Evolutionary conservation across 2,329 filamentous ascomycete species (phyloP).

Genomic region (Colletotrichum karsti): DNA sequence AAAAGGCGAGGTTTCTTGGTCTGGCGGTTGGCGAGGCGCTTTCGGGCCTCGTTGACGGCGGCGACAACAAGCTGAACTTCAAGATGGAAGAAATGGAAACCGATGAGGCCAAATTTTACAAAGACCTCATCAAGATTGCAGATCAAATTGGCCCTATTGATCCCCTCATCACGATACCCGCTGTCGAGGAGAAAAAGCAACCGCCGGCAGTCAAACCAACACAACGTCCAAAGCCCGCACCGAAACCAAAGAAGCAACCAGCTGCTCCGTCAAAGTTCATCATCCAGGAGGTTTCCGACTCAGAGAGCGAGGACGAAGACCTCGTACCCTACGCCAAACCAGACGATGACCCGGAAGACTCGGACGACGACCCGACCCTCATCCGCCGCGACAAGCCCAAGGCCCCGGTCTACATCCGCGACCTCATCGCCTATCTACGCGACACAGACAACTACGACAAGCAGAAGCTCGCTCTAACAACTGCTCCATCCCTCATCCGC

Average conservation of each 20-base stretch:
- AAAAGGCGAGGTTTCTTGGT: conserved; percentile 80
- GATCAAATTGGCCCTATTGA: conserved; percentile 71
- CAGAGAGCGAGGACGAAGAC: conserved; percentile 70
- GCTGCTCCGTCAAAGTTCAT: conserved; percentile 53
- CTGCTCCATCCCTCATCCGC: conserved; percentile 82
- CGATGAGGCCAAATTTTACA: conserved; percentile 79
- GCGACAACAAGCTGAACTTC: conserved; percentile 81
- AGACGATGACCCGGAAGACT: conserved; percentile 88
- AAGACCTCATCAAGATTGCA: conserved; percentile 67
- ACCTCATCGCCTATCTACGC: conserved; percentile 80
- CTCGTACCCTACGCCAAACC: conserved; percentile 84
- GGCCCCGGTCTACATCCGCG: conserved; percentile 89
- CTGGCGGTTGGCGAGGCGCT: conserved; percentile 85
- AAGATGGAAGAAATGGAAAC: conserved; percentile 81
- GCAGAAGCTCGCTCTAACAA: conserved; percentile 80
- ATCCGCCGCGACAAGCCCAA: conserved; percentile 84
- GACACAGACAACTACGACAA: conserved; percentile 87
- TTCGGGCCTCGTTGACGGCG: conserved; percentile 70
- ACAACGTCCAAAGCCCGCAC: conserved; percentile 29
- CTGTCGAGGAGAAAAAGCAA: conserved; percentile 28
- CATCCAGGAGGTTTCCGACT: conserved; percentile 72
- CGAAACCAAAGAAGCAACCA: conserved; percentile 37
- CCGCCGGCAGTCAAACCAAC: conserved; percentile 11
- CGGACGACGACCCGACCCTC: conserved; percentile 90
- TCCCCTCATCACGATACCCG: conserved; percentile 48